A percentile compares a stretch with the other conserved stretches of the same genome.
These are phyloP conservation scores for Cordyceps fumosorosea DNA, from an alignment of 2,329 filamentous ascomycete species.

Conservation along the genomic window DNA sequence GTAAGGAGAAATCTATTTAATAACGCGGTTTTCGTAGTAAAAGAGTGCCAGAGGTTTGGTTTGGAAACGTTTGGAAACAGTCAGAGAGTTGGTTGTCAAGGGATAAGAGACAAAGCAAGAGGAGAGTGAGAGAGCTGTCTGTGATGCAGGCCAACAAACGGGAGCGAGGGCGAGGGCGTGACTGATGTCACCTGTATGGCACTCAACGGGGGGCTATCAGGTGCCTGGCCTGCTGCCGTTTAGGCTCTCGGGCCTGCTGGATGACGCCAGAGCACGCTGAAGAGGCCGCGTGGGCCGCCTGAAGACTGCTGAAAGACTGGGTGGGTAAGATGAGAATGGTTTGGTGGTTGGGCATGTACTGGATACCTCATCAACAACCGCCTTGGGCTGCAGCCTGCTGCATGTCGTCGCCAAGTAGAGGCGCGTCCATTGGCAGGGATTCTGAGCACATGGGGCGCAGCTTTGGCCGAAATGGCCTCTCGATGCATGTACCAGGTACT, in stretches of 20 bases:
- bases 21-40: conserved; percentile 1
- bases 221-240: background rate
- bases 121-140: background rate
- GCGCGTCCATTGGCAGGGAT: background rate
- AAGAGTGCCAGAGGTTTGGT: background rate
- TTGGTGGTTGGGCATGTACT: background rate
- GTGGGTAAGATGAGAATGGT: background rate
- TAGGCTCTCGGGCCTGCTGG: background rate
- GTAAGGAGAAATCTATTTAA: conserved; percentile 9
- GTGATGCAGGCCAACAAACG: background rate
- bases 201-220: background rate
- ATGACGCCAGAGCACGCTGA: background rate
- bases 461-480: background rate
- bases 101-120: background rate
- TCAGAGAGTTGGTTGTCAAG: background rate
- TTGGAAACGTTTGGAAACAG: background rate
- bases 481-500: background rate
- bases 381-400: background rate
- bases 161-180: background rate
- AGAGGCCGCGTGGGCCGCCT: background rate
- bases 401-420: background rate
- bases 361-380: background rate
- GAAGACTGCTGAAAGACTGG: background rate
- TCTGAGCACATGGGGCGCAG: background rate
- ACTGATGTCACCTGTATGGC: conserved; percentile 13